Evolutionary conservation across 2,329 filamentous ascomycete species (phyloP).

Genomic region (Conoideocrella luteorostrata): DNA sequence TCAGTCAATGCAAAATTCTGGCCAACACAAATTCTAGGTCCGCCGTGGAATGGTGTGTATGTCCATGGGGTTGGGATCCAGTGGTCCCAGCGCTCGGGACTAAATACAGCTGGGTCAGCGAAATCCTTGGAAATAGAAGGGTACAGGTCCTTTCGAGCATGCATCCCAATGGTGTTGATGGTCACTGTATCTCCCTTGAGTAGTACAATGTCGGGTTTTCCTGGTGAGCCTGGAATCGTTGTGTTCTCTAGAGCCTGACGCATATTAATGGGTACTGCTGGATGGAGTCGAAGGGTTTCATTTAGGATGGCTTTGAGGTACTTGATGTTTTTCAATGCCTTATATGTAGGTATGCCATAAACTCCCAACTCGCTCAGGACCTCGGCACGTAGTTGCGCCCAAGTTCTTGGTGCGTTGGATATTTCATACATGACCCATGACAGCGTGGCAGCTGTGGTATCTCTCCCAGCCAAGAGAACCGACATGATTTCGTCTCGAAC

Average conservation of each 20-base stretch:
- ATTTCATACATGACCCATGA: constrained; percentile 81
- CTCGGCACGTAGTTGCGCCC: constrained; percentile 63
- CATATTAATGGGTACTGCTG: constrained; percentile 72
- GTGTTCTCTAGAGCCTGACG: constrained; percentile 32
- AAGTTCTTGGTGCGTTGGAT: constrained; percentile 58
- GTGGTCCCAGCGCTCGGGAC: constrained; percentile 44
- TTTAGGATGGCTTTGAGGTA: constrained; percentile 69
- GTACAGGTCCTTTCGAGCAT: constrained; percentile 42
- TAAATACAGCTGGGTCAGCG: constrained; percentile 32
- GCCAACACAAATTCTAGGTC: constrained; percentile 47
- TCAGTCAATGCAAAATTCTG: constrained; percentile 55
- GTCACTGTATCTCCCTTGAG: constrained; percentile 39
- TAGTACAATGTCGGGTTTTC: constrained; percentile 33
- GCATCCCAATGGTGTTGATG: constrained; percentile 47
- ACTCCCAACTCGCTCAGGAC: constrained; percentile 61
- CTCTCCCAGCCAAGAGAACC: constrained; percentile 73
- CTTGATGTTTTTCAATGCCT: constrained; percentile 81
- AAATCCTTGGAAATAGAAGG: constrained; percentile 31
- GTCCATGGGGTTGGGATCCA: constrained; percentile 47
- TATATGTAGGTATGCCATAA: constrained; percentile 59
- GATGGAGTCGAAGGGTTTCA: constrained; percentile 72
- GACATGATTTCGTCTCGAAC: constrained; percentile 73
- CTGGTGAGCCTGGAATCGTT: constrained; percentile 14
- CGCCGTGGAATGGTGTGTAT: constrained; percentile 47
- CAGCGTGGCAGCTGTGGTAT: constrained; percentile 78